Evolutionary conservation across 345 rosid genomes (phyloP), one percentile per base, ranked within the genome.

Genomic region (Eucalyptus polybractea): DNA sequence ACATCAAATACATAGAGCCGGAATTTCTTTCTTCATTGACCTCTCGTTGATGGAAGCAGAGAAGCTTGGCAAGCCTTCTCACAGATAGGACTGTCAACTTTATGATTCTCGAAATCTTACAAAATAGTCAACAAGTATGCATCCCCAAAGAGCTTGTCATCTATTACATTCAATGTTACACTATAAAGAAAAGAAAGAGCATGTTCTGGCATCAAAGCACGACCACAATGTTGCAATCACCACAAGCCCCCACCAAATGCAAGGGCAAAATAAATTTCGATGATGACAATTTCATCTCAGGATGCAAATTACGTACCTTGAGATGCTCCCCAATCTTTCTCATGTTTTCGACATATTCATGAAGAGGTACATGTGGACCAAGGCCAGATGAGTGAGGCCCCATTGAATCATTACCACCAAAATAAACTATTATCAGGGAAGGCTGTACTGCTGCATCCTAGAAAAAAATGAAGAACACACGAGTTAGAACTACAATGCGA

Each of bases 351-450:
- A 96, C 88, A 87, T 95, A 98, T 87, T 96, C 96, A 80, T 92
- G 54, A 88, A 98, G 96, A 7, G 98, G 99, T 1, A 98, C 99
- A 86, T 98, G 99, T 87, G 99, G 99, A 81, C 99, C 99, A 22
- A 97, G 92, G 90, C 98, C 98, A 91, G 98, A 95, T 69, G 99
- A 80, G 91, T 98, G 99, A 93, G 99, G 92, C 31, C 98, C 98
- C 98, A 98, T 96, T 14, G 99, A 97, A 90, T 97, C 99, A 80
- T 98, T 98, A 87, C 99, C 99, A 50, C 99, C 99, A 91, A 98
- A 96, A 92, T 98, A 98, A 27, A 96, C 99, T 90, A 98, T 93
- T 88, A 96, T 95, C 91, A 98, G 89, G 88, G 96, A 91, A 89
- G 99, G 99, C 91, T 96, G 99, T 81, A 62, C 90, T 25, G 90